Conservation (phyloP, 805 yeast species). For the Saturnispora mendoncae region DNA sequence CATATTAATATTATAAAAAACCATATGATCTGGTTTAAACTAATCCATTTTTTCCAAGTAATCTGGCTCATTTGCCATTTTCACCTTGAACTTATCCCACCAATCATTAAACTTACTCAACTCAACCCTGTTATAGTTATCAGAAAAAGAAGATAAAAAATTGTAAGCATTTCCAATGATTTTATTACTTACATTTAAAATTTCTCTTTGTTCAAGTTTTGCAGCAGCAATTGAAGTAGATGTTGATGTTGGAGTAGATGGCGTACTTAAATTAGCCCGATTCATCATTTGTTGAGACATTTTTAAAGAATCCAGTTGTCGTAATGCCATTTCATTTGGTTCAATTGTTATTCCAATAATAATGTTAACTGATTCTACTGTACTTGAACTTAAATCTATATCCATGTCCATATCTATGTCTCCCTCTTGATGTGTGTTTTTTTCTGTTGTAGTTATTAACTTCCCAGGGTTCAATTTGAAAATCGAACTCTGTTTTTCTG, state of each 20-base stretch:
- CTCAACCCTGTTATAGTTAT: slow-evolving; percentile 69
- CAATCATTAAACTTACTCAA: slow-evolving; percentile 84
- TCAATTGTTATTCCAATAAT: slow-evolving; percentile 87
- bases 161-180: slow-evolving; percentile 91
- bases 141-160: slow-evolving; percentile 80
- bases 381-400: slow-evolving; percentile 22
- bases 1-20: too few species aligned
- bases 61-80: slow-evolving; percentile 71
- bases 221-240: slow-evolving; percentile 22
- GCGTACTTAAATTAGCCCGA: slow-evolving; percentile 5
- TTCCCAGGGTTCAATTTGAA: slow-evolving; percentile 57
- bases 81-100: slow-evolving; percentile 86
- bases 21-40: too few species aligned
- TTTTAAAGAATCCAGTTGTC: slow-evolving; percentile 34
- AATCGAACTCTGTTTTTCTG: slow-evolving; percentile 81
- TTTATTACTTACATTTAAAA: slow-evolving; percentile 66
- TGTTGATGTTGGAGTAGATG: slow-evolving; percentile 27
- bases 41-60: slow-evolving; percentile 45
- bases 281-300: slow-evolving; percentile 13
- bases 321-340: slow-evolving; percentile 57
- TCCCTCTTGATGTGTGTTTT: slow-evolving; percentile 17
- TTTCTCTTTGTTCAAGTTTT: slow-evolving; percentile 19
- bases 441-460: slow-evolving; percentile 12
- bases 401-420: slow-evolving; percentile 47
- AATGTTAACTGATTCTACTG: slow-evolving; percentile 14